A percentile compares a stretch with the other conserved stretches of the same genome.
Evolutionary conservation across 2,329 filamentous ascomycete species (phyloP).

Genomic region (Xylariaceae sp.): DNA sequence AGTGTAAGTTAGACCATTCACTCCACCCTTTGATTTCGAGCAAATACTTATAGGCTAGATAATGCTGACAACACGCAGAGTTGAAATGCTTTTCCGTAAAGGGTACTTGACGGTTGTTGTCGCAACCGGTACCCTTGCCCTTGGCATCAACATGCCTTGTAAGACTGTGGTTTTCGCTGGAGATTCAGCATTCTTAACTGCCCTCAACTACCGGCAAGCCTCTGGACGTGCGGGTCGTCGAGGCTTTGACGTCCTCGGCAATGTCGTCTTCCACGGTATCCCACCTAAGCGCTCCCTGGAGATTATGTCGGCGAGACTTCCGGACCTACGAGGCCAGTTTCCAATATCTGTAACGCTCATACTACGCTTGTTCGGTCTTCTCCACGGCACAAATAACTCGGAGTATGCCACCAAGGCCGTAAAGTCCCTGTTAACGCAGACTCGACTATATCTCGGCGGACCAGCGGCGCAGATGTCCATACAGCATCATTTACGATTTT

Average conservation of each 20-base stretch:
- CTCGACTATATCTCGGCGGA: constrained; percentile 71
- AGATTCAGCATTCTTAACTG: constrained; percentile 72
- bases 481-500: constrained; percentile 77
- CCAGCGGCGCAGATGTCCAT: constrained; percentile 68
- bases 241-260: constrained; percentile 79
- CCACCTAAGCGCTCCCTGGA: constrained; percentile 62
- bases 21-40: background rate
- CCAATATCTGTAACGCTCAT: constrained; percentile 75
- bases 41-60: constrained; percentile 12
- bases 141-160: constrained; percentile 85
- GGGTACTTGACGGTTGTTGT: constrained; percentile 72
- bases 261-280: constrained; percentile 76
- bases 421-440: constrained; percentile 69
- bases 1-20: constrained; percentile 43
- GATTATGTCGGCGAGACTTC: constrained; percentile 72
- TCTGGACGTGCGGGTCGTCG: constrained; percentile 77
- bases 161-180: constrained; percentile 79
- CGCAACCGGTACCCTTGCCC: constrained; percentile 73
- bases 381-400: constrained; percentile 67
- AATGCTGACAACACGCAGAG: constrained; percentile 38
- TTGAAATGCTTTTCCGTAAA: constrained; percentile 75
- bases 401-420: constrained; percentile 64
- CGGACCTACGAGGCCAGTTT: constrained; percentile 77
- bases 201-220: constrained; percentile 76
- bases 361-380: constrained; percentile 66